These are phyloP conservation scores for Polytrichum formosum DNA, from an alignment of 225 moss, liverwort and hornwort species.

Conservation along the genomic window DNA sequence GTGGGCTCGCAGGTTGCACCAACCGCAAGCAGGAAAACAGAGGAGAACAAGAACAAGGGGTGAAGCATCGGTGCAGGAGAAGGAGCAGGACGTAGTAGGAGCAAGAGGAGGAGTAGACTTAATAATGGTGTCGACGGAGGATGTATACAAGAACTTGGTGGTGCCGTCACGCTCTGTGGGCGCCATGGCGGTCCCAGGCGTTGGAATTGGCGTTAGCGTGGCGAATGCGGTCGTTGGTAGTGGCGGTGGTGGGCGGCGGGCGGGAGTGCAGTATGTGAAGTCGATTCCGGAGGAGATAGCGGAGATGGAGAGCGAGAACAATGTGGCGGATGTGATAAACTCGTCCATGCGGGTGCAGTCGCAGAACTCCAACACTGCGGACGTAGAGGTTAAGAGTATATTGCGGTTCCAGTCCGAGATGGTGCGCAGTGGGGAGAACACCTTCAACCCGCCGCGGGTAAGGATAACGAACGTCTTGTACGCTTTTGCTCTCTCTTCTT, in stretches of 20 bases:
- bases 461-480: too few species aligned
- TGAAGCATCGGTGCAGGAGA: not conserved
- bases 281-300: constrained; percentile 1
- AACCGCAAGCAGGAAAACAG: too few species aligned
- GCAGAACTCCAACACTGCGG: too few species aligned
- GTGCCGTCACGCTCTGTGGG: constrained; percentile 18
- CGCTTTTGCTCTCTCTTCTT: too few species aligned
- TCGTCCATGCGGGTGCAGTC: not conserved
- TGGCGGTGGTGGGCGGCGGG: not conserved
- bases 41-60: too few species aligned
- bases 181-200: constrained; percentile 14
- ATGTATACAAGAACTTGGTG: constrained; percentile 27
- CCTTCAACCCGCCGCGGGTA: too few species aligned
- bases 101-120: not conserved
- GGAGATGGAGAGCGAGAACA: not conserved
- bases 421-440: not conserved
- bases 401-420: constrained; percentile 33
- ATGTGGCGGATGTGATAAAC: not conserved
- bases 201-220: constrained; percentile 2
- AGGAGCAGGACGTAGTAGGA: not conserved
- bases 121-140: constrained; percentile 32
- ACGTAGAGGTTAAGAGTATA: constrained; percentile 1
- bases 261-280: constrained; percentile 3
- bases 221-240: not conserved
- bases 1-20: too few species aligned